Conservation (phyloP, 1,284 basidiomycete species). For the Trichosporon sp. region DNA sequence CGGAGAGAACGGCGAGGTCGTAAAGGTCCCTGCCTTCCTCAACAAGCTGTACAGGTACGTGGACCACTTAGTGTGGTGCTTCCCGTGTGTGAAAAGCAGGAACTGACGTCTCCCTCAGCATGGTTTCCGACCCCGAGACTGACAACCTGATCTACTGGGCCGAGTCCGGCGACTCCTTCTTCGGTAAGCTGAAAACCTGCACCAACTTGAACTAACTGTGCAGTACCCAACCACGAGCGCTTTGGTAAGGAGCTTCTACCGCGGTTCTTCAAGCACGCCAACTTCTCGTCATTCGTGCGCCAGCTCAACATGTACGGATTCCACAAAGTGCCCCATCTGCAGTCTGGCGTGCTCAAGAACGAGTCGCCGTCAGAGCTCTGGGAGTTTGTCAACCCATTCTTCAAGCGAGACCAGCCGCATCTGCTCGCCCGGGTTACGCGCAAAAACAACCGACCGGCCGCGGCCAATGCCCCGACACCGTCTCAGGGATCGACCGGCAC, state of each 20-base stretch:
- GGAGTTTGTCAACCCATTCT: constrained; percentile 89
- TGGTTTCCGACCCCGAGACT: constrained; percentile 81
- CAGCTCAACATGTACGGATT: constrained; percentile 98
- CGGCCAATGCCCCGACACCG: constrained; percentile 13
- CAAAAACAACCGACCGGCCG: constrained; percentile 54
- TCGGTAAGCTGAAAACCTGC: constrained; percentile 63
- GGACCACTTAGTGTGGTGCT: constrained; percentile 1
- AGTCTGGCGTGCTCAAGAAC: constrained; percentile 81
- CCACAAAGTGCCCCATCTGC: constrained; percentile 91
- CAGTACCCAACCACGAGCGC: constrained; percentile 88
- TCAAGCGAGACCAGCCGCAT: constrained; percentile 83
- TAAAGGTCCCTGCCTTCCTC: constrained; percentile 70
- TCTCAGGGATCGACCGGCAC: constrained; percentile 22
- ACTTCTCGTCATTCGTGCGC: constrained; percentile 88
- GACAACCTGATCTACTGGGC: constrained; percentile 85
- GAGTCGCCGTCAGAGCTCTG: constrained; percentile 80
- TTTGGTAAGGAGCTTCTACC: constrained; percentile 87
- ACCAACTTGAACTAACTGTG: not conserved
- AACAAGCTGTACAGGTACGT: constrained; percentile 86
- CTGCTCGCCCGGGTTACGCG: constrained; percentile 82
- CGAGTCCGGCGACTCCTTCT: constrained; percentile 81
- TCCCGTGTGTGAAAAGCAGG: not conserved
- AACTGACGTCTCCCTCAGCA: constrained; percentile 53
- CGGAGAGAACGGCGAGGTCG: constrained; percentile 43
- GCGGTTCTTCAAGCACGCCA: constrained; percentile 93